A percentile compares a stretch with the other conserved stretches of the same genome.
Conservation (phyloP, 2,329 filamentous ascomycete species). For the Diatrype stigma region DNA sequence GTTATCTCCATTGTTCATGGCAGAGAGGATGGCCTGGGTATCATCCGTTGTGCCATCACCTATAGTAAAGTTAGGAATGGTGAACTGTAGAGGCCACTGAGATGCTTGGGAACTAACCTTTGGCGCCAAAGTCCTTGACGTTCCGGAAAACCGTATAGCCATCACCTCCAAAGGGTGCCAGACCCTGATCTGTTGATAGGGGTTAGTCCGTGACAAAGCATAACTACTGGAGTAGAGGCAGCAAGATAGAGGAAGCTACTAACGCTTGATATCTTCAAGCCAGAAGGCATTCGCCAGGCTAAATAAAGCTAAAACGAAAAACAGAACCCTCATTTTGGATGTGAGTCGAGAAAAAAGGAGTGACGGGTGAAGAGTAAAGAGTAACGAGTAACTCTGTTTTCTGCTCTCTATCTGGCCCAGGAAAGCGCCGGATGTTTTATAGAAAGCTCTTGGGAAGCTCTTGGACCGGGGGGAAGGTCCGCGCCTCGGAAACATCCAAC, state of each 20-base stretch:
- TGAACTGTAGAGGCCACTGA: background rate
- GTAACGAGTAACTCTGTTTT: background rate
- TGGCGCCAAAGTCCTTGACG: constrained; percentile 44
- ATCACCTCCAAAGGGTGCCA: constrained; percentile 36
- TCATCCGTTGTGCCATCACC: constrained; percentile 43
- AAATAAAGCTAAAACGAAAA: constrained; percentile 24
- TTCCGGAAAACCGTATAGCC: constrained; percentile 44
- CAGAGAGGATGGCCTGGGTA: constrained; percentile 42
- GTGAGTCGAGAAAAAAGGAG: constrained; percentile 4
- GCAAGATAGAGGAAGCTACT: constrained; percentile 5
- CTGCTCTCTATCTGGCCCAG: too few relatives aligned
- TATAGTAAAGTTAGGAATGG: constrained; percentile 13
- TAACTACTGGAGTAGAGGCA: too few relatives aligned
- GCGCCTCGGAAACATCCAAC: background rate
- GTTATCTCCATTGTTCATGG: constrained; percentile 35
- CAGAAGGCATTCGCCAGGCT: constrained; percentile 29
- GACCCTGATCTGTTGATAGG: constrained; percentile 33
- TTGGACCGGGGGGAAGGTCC: background rate
- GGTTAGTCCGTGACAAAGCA: constrained; percentile 7
- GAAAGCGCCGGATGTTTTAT: background rate
- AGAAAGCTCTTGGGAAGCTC: background rate
- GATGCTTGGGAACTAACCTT: constrained; percentile 23
- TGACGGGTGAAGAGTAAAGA: constrained; percentile 1
- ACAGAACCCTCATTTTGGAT: constrained; percentile 25
- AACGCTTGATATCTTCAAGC: constrained; percentile 25